A percentile compares a stretch with the other conserved stretches of the same genome.
Conservation (phyloP, 2,329 filamentous ascomycete species). For the Diaporthe ilicicola region DNA sequence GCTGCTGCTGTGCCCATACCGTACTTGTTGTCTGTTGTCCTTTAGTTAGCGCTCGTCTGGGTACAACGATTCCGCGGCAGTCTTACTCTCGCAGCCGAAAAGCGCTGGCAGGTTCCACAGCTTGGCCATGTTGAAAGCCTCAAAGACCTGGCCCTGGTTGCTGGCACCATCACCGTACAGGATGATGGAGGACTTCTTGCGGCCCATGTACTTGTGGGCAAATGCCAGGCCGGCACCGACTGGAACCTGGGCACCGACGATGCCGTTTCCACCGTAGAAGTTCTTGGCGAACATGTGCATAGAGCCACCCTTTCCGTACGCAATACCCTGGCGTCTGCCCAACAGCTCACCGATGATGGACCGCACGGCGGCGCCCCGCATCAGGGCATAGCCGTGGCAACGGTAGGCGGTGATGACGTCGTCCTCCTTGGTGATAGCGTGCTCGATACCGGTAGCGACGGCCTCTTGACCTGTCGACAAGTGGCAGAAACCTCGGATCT, state of each 20-base stretch:
- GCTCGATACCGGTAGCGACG: constrained; percentile 95
- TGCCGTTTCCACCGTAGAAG: constrained; percentile 99
- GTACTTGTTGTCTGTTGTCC: constrained; percentile 92
- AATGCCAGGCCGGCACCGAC: constrained; percentile 97
- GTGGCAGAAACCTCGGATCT: constrained; percentile 99
- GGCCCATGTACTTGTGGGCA: constrained; percentile 91
- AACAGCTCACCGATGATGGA: constrained; percentile 96
- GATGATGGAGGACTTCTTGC: constrained; percentile 86
- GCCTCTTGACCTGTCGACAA: constrained; percentile 98
- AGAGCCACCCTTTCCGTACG: constrained; percentile 98
- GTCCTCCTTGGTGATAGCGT: constrained; percentile 90
- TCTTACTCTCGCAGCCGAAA: constrained; percentile 97
- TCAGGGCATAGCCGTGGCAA: constrained; percentile 97
- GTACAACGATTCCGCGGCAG: neutral
- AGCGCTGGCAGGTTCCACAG: constrained; percentile 96
- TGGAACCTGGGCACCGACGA: constrained; percentile 97
- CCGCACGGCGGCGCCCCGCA: constrained; percentile 91
- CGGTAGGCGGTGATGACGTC: constrained; percentile 98
- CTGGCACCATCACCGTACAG: constrained; percentile 98
- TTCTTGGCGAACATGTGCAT: constrained; percentile 99
- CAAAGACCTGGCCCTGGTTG: constrained; percentile 99
- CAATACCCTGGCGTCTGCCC: constrained; percentile 93
- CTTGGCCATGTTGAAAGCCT: constrained; percentile 99
- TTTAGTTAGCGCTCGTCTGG: constrained; percentile 36
- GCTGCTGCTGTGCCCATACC: constrained; percentile 98